Evolutionary conservation across 2,329 filamentous ascomycete genomes (phyloP).

Genomic region (Epichloe uncinata): DNA sequence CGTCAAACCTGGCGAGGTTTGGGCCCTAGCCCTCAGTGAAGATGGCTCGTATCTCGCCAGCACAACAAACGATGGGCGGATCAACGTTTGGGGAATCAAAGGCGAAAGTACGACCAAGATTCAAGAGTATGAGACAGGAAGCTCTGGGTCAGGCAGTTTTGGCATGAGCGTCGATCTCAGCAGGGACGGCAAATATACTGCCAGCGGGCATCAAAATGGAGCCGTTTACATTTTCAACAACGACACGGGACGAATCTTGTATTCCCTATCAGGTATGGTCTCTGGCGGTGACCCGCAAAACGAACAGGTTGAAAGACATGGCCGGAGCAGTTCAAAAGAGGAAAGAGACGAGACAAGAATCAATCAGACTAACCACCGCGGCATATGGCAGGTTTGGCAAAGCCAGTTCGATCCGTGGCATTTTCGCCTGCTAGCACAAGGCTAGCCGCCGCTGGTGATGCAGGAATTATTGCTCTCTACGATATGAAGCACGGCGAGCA

Average conservation of each 20-base stretch:
- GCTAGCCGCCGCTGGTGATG: constrained; percentile 81
- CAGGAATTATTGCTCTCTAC: constrained; percentile 79
- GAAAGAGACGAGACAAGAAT: background rate
- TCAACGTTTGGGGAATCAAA: constrained; percentile 74
- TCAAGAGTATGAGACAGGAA: constrained; percentile 68
- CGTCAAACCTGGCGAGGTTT: constrained; percentile 58
- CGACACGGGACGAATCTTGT: constrained; percentile 68
- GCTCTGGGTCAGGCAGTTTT: constrained; percentile 65
- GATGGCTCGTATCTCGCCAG: constrained; percentile 77
- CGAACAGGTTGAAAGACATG: background rate
- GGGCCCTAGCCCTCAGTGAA: constrained; percentile 76
- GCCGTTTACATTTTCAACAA: constrained; percentile 93
- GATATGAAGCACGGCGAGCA: constrained; percentile 88
- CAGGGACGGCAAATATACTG: constrained; percentile 69
- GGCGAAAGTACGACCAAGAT: constrained; percentile 49
- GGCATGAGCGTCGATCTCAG: constrained; percentile 77
- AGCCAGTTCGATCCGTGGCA: constrained; percentile 70
- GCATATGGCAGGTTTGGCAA: constrained; percentile 53
- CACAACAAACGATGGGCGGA: constrained; percentile 74
- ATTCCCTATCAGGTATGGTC: constrained; percentile 61
- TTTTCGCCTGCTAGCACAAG: constrained; percentile 80
- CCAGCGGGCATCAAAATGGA: constrained; percentile 86
- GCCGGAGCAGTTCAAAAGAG: background rate
- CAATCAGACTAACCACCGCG: background rate
- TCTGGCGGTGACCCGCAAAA: background rate